Percentiles rank a stretch among this genome's conserved stretches.
Evolutionary conservation across 2,329 filamentous ascomycete genomes (phyloP).

Genomic region (Aureobasidium namibiae): DNA sequence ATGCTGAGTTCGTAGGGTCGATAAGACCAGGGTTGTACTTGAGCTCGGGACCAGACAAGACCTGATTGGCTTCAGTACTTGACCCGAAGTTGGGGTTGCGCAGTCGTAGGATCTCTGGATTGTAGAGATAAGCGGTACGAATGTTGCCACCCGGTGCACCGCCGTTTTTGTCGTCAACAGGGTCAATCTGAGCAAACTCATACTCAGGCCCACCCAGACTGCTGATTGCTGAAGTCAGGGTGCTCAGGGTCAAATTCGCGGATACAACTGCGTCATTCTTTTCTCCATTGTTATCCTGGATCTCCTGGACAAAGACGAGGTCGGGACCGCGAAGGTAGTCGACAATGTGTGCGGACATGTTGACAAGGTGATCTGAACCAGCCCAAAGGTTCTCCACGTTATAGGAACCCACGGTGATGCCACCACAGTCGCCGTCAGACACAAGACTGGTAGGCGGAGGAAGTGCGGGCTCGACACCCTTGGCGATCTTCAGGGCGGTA

Average conservation of each 20-base stretch:
- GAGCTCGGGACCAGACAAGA: slow-evolving; percentile 50
- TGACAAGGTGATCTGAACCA: slow-evolving; percentile 45
- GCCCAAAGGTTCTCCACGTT: slow-evolving; percentile 63
- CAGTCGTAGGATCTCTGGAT: slow-evolving; percentile 51
- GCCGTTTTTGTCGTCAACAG: slow-evolving; percentile 54
- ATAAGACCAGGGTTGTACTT: slow-evolving; percentile 63
- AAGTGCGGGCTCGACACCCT: slow-evolving; percentile 37
- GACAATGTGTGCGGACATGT: slow-evolving; percentile 57
- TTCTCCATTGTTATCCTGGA: slow-evolving; percentile 59
- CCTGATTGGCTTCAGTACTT: slow-evolving; percentile 47
- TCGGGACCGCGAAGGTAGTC: slow-evolving; percentile 55
- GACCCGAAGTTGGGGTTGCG: slow-evolving; percentile 50
- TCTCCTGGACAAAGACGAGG: slow-evolving; percentile 60
- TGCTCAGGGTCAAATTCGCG: slow-evolving; percentile 52
- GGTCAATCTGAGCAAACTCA: slow-evolving; percentile 51
- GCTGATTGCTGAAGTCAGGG: slow-evolving; percentile 46
- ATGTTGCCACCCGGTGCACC: slow-evolving; percentile 65
- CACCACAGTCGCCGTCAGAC: slow-evolving; percentile 50
- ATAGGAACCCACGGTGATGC: slow-evolving; percentile 58
- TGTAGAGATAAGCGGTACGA: slow-evolving; percentile 62
- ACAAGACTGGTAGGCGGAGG: slow-evolving; percentile 45
- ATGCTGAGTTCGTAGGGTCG: slow-evolving; percentile 53
- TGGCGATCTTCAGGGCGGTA: slow-evolving; percentile 45
- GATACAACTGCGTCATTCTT: slow-evolving; percentile 51
- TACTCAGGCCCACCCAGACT: slow-evolving; percentile 44